A percentile compares a stretch with the other conserved stretches of the same genome.
Conservation (phyloP, 768 basidiomycete species). For the Amyloporia xantha region DNA sequence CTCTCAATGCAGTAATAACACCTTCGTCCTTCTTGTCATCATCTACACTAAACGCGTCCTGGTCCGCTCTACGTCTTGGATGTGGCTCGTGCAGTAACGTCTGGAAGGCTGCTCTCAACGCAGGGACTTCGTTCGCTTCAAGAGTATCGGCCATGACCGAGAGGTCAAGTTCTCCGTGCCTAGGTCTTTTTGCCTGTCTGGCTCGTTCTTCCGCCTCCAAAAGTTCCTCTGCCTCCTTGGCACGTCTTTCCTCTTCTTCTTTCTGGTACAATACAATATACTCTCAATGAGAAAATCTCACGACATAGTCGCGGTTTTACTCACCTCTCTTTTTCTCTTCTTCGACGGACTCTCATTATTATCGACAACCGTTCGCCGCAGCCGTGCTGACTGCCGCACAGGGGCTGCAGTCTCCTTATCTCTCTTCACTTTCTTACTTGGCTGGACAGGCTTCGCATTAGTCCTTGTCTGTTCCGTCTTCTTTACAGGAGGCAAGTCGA, state of each 20-base stretch:
- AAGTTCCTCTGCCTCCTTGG: conserved; percentile 55
- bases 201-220: conserved; percentile 56
- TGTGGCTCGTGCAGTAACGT: conserved; percentile 29
- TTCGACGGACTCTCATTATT: conserved; percentile 60
- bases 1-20: conserved; percentile 47
- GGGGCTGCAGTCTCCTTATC: conserved; percentile 38
- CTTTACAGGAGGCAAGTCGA: conserved; percentile 28
- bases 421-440: conserved; percentile 48
- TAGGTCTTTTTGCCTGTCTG: conserved; percentile 58
- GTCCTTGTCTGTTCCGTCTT: conserved; percentile 22
- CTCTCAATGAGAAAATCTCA: neutral
- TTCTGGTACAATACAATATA: conserved; percentile 26
- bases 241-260: conserved; percentile 42
- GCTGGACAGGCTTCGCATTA: conserved; percentile 57
- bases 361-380: conserved; percentile 43
- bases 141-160: conserved; percentile 46
- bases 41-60: conserved; percentile 48
- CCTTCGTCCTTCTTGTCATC: conserved; percentile 37
- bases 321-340: conserved; percentile 61
- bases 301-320: conserved; percentile 12
- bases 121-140: conserved; percentile 36
- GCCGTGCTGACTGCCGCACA: conserved; percentile 59
- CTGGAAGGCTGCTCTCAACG: conserved; percentile 41
- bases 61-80: conserved; percentile 34
- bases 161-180: conserved; percentile 61